Base-by-base conservation (phyloP, 257 asterid genomes). In the Solanum virginianum region DNA sequence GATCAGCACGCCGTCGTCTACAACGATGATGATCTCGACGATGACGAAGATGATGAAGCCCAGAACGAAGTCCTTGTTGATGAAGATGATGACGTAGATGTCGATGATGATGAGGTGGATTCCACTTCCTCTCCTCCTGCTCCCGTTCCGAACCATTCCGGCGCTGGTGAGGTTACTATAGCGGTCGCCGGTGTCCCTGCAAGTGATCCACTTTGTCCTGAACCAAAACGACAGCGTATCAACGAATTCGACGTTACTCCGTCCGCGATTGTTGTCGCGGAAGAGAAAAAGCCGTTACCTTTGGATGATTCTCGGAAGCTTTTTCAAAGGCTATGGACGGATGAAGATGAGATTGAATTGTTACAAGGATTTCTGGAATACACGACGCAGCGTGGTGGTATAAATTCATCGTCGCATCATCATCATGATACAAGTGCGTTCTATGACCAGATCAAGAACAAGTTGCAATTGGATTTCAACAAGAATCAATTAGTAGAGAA, bases 271-370 rank as follows among this genome's bases (percentile, higher is more conserved):
- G 49, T 86, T 26, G 81, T 45, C 39, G 39, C 39, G 36, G 57
- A 72, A 66, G 88, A 86, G 84, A 93, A 90, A 86, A 93, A 91
- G 90, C 96, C 95, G 16, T 22, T 79, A 39, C 41, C 55, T 47
- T 89, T 89, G 41, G 99, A 94, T 60, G 99, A 93, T 86, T 89
- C 95, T 1, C 91, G 99, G 60, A 93, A 93, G 92, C 95, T 95
- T 36, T 95, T 95, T 88, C 99, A 95, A 87, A 93, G 99, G 24
- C 89, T 95, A 20, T 95, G 99, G 99, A 94, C 95, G 4, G 99
- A 95, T 32, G 99, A 93, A 90, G 99, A 95, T 77, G 99, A 95
- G 88, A 95, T 95, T 89, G 99, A 94, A 90, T 94, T 95, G 57
- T 66, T 95, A 83, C 97, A 93, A 85, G 98, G 99, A 6, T 94